Conservation (phyloP, 441 rosid genomes). For the Rhodomyrtus psidioides region DNA sequence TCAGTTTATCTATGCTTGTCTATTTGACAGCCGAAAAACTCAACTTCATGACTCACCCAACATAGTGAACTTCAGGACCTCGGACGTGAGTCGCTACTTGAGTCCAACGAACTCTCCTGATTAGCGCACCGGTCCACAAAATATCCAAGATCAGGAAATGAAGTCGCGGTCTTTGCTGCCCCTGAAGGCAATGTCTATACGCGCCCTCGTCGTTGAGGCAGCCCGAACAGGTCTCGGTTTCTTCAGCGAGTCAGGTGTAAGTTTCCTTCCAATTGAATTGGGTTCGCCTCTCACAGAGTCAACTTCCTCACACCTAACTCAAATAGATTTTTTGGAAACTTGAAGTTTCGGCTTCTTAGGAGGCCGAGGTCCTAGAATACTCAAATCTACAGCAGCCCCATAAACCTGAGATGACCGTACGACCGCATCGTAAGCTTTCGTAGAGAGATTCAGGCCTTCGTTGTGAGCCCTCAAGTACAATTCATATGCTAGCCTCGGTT, state of each 20-base stretch:
- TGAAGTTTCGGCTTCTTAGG: conserved; percentile 23
- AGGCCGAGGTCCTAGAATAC: conserved; percentile 62
- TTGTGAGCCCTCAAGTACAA: conserved; percentile 52
- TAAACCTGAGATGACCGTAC: conserved; percentile 34
- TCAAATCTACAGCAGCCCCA: conserved; percentile 51
- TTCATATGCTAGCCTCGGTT: conserved; percentile 74
- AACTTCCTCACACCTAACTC: conserved; percentile 30
- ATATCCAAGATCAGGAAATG: background rate
- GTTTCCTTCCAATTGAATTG: conserved; percentile 24
- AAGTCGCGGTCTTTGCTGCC: background rate
- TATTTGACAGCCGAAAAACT: background rate
- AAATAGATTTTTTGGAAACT: conserved; percentile 15
- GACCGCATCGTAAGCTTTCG: conserved; percentile 65
- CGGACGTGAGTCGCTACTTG: background rate
- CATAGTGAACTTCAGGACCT: background rate
- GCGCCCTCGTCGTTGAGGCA: background rate
- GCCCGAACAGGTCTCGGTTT: background rate
- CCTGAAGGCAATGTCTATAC: background rate
- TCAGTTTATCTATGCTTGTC: background rate
- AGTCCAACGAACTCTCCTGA: background rate
- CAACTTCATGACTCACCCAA: background rate
- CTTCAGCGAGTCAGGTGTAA: conserved; percentile 12
- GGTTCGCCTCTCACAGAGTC: conserved; percentile 29
- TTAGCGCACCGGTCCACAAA: background rate
- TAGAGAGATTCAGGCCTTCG: conserved; percentile 46